Base-by-base conservation (phyloP, 2,329 filamentous ascomycete species). In the Phaeoacremonium minimum region DNA sequence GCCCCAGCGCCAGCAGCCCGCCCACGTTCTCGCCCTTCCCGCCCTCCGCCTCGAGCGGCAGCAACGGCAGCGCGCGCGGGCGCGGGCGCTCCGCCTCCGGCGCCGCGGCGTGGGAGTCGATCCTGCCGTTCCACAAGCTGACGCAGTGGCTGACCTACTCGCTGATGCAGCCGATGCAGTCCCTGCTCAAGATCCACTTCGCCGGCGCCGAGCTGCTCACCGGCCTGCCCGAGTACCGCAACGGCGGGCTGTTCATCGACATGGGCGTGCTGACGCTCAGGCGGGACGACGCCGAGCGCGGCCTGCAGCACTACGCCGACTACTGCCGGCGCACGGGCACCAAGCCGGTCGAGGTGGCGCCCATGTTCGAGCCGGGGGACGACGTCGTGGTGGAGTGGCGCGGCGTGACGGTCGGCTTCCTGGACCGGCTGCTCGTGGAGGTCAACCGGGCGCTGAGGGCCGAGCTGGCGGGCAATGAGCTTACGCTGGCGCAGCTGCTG, bases 401-500 rank as follows among this genome's bases (percentile, higher is more conserved):
- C n/a, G 77, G 74, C 7, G 69, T 77, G 41, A 83, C 79, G 0
- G 68, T 83, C 6, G 76, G 75, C 0, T 63, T 83, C 38, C 60
- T 83, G 3, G 78, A 83, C 46, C 57, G 60, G 42, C 57, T 83
- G 28, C 69, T 69, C 37, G 47, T 43, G 3, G 69, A 74, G 33
- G 69, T 80, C 22, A 69, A 74, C 47, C 87, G 87, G 57, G 61
- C 69, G 28, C 64, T 96, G 32, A 79, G 77, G 38, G 54, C 51
- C 3, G 73, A 79, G 37, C 63, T 96, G 28, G 73, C 70, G 7
- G 87, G 85, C 4, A 67, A 77, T 26, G 80, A 91, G 47, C 64
- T 98, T 57, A 86, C 71, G 28, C 63, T 97, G 48, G 81, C 90
- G 6, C 93, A 98, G 60, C 80, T 98, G 67, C 72, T 98, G 14